A percentile compares a stretch with the other conserved stretches of the same genome.
Evolutionary conservation across 805 yeast species (phyloP).

Genomic region (Candida coleopterorum): DNA sequence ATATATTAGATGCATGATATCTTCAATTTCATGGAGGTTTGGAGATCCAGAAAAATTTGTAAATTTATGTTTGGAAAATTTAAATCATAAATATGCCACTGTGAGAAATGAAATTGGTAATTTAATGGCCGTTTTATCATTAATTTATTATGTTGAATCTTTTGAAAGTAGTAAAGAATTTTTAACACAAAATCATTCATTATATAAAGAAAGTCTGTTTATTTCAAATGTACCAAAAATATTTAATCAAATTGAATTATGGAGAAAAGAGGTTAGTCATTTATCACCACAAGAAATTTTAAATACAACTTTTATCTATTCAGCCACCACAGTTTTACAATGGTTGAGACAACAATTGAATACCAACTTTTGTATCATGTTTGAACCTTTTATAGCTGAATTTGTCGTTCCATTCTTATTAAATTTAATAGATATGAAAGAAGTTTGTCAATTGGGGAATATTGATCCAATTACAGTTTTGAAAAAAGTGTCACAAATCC

Average conservation of each 20-base stretch:
- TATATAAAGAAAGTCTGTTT: constrained; percentile 17
- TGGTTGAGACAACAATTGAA: constrained; percentile 53
- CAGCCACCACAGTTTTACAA: constrained; percentile 59
- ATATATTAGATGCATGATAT: constrained; percentile 48
- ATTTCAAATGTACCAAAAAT: constrained; percentile 36
- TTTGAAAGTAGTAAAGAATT: constrained; percentile 35
- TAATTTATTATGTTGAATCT: constrained; percentile 40
- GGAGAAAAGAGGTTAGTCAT: constrained; percentile 31
- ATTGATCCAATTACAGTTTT: constrained; percentile 49
- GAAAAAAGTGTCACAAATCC: constrained; percentile 41
- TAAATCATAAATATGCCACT: constrained; percentile 66
- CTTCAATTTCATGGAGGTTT: constrained; percentile 51
- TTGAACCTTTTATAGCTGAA: constrained; percentile 48
- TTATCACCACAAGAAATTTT: constrained; percentile 52
- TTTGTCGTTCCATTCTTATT: constrained; percentile 68
- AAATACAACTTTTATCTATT: constrained; percentile 56
- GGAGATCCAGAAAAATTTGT: constrained; percentile 44
- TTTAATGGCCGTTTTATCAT: constrained; percentile 45
- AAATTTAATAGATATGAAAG: constrained; percentile 62
- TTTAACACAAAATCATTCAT: constrained; percentile 33
- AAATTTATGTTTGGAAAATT: constrained; percentile 40
- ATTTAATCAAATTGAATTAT: constrained; percentile 41
- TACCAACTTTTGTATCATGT: constrained; percentile 48
- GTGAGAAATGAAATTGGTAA: constrained; percentile 68
- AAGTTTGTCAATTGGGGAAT: constrained; percentile 69